Conservation (phyloP, 352 stramenopile genomes). For the Blastocystis sp. region DNA sequence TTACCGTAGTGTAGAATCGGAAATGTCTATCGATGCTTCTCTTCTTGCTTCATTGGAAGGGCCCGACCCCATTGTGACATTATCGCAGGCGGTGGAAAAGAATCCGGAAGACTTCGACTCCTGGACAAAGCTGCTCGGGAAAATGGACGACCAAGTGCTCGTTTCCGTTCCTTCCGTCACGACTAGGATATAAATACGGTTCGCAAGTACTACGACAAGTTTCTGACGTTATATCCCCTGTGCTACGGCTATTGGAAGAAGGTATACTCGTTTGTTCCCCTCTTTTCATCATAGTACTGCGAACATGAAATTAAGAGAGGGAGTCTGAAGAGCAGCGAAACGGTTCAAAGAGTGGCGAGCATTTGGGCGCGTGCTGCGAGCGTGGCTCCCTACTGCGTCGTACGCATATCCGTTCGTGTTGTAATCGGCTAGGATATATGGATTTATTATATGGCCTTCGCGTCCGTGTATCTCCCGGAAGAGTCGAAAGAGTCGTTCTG, state of each 20-base stretch:
- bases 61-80: conserved; percentile 10
- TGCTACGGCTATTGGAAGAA: conserved; percentile 75
- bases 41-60: conserved; percentile 71
- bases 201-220: conserved; percentile 69
- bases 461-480: conserved; percentile 7
- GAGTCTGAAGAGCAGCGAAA: conserved; percentile 35
- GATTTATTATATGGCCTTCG: conserved; percentile 70
- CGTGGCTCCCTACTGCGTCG: conserved; percentile 52
- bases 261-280: background rate
- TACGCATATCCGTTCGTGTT: background rate
- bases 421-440: conserved; percentile 34
- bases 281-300: conserved; percentile 30
- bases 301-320: conserved; percentile 57
- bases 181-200: conserved; percentile 60
- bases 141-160: conserved; percentile 61
- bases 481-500: conserved; percentile 19
- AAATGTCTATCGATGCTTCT: conserved; percentile 42
- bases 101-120: conserved; percentile 69
- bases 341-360: conserved; percentile 33
- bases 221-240: conserved; percentile 68
- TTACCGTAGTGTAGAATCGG: conserved; percentile 45
- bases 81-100: conserved; percentile 57
- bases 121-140: conserved; percentile 69
- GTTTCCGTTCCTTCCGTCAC: background rate
- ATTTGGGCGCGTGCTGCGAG: conserved; percentile 52